phyloP scores from a whole-genome alignment of 495 filamentous ascomycete genomes.

The Saxophila tyrrhenica region DNA sequence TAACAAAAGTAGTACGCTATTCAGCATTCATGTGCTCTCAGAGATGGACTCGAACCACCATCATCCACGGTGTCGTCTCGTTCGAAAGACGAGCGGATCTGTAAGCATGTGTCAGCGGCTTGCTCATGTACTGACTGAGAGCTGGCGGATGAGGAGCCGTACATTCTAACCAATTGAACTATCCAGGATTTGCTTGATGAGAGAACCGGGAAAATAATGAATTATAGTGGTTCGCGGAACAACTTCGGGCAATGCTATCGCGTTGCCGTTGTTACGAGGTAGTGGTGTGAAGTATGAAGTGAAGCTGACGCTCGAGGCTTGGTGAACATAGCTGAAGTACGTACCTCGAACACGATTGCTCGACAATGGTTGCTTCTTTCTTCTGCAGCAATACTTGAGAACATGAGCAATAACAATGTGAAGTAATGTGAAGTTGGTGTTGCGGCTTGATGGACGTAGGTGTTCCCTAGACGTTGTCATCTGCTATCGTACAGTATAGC shows the following conservation, averaged over 20 bases:
- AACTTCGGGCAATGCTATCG: neutral
- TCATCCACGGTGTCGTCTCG: neutral
- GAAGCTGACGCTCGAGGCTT: too few relatives aligned
- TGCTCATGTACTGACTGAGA: neutral
- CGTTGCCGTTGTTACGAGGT: neutral
- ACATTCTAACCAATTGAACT: neutral
- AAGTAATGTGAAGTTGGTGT: too few relatives aligned
- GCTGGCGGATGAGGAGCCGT: neutral
- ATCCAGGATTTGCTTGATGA: neutral
- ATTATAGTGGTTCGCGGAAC: neutral
- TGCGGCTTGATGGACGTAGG: too few relatives aligned
- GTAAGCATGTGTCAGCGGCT: neutral
- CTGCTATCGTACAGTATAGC: conserved; percentile 5
- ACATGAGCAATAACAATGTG: too few relatives aligned
- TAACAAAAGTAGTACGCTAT: neutral
- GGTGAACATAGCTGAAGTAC: too few relatives aligned
- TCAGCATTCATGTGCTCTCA: too few relatives aligned
- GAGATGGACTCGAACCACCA: neutral
- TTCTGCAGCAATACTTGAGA: too few relatives aligned
- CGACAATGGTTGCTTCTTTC: too few relatives aligned
- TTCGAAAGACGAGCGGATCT: neutral
- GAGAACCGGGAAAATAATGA: neutral
- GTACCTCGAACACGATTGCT: too few relatives aligned
- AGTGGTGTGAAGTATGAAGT: too few relatives aligned
- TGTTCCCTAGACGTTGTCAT: too few relatives aligned